phyloP scores from a whole-genome alignment of 2,329 filamentous ascomycete species.

The Trichothecium sympodiale region DNA sequence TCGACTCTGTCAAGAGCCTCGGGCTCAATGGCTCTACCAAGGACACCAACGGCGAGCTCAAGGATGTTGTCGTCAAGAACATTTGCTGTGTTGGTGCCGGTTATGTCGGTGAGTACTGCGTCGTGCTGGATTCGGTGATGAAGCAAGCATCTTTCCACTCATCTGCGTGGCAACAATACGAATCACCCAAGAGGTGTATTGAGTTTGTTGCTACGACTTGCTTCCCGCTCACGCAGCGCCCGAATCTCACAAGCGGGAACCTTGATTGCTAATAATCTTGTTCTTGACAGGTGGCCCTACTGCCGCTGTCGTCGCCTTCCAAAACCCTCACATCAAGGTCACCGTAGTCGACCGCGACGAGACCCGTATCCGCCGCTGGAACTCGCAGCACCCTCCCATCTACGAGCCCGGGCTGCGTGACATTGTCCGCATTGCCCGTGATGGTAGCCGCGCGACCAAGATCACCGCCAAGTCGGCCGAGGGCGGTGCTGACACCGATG shows the following conservation, averaged over 20 bases:
- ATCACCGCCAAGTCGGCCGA: constrained; percentile 27
- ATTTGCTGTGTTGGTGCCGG: constrained; percentile 68
- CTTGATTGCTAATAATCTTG: not conserved
- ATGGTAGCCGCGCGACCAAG: constrained; percentile 36
- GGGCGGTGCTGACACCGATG: constrained; percentile 18
- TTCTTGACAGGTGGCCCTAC: constrained; percentile 53
- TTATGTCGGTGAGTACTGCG: constrained; percentile 54
- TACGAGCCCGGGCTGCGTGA: constrained; percentile 63
- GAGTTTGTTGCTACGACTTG: no score
- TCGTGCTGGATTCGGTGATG: no score
- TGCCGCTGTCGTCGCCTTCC: constrained; percentile 60
- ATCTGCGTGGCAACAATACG: no score
- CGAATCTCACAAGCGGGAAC: no score
- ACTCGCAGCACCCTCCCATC: constrained; percentile 61
- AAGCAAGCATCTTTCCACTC: no score
- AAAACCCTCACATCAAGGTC: constrained; percentile 60
- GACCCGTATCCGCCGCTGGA: constrained; percentile 59
- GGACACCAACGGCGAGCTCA: constrained; percentile 16
- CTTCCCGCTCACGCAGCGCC: constrained; percentile 8
- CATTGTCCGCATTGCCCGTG: constrained; percentile 54
- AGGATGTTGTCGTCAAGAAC: constrained; percentile 33
- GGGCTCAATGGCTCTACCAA: constrained; percentile 20
- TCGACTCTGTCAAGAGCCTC: constrained; percentile 19
- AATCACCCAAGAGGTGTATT: not conserved
- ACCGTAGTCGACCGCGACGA: constrained; percentile 65